Percentiles rank a stretch among this genome's conserved stretches.
phyloP scores from a whole-genome alignment of 2,329 filamentous ascomycete genomes.

The Hypocreales sp. region DNA sequence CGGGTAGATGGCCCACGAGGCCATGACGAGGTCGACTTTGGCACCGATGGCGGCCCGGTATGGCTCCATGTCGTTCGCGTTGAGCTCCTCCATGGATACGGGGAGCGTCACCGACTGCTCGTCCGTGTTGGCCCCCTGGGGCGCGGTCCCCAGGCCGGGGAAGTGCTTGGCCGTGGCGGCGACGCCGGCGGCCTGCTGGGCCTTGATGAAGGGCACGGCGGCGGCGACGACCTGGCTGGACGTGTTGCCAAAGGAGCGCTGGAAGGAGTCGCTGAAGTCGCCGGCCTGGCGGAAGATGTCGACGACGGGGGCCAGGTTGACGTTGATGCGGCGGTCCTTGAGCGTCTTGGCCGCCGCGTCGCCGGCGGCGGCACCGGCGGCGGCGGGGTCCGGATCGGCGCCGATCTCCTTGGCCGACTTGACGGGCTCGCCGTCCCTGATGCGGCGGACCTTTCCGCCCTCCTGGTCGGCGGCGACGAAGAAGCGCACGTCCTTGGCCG shows the following conservation, averaged over 20 bases:
- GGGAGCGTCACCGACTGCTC: slow-evolving; percentile 5
- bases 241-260: slow-evolving; percentile 5
- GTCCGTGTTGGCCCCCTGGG: slow-evolving; percentile 6
- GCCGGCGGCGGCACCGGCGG: slow-evolving; percentile 2
- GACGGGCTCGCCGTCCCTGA: slow-evolving; percentile 4
- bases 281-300: slow-evolving; percentile 4
- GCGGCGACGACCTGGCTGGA: slow-evolving; percentile 3
- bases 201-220: slow-evolving; percentile 5
- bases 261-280: slow-evolving; percentile 5
- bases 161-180: slow-evolving; percentile 6
- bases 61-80: slow-evolving; percentile 4
- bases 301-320: slow-evolving; percentile 6
- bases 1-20: slow-evolving; percentile 7
- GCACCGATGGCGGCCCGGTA: slow-evolving; percentile 6
- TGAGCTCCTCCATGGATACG: slow-evolving; percentile 3
- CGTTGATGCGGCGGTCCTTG: slow-evolving; percentile 4
- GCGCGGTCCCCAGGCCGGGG: slow-evolving; percentile 7
- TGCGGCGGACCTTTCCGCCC: slow-evolving; percentile 6
- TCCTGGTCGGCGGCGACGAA: slow-evolving; percentile 6
- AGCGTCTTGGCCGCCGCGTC: slow-evolving; percentile 4
- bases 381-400: slow-evolving; percentile 3
- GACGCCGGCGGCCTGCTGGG: slow-evolving; percentile 5
- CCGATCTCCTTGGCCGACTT: slow-evolving; percentile 6
- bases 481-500: slow-evolving; percentile 3
- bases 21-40: slow-evolving; percentile 7